Evolutionary conservation across 164 flowering plant species (phyloP).

Genomic region (Nymphaea thermarum): DNA sequence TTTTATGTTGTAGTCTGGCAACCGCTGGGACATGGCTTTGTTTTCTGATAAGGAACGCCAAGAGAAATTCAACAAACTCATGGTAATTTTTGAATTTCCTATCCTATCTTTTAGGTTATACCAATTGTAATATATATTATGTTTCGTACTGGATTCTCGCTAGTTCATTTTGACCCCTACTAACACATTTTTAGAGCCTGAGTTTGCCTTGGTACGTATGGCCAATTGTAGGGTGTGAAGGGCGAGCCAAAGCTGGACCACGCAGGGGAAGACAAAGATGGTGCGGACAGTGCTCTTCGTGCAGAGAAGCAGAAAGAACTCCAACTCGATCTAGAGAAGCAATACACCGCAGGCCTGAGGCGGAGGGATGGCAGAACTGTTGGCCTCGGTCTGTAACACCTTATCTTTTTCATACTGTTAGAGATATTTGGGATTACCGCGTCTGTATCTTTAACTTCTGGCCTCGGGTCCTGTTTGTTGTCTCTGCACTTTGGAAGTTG

Average conservation of each 20-base stretch:
- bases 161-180: slow-evolving; percentile 10
- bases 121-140: background rate
- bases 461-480: background rate
- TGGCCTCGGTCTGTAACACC: background rate
- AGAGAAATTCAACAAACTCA: background rate
- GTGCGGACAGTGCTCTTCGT: slow-evolving; percentile 14
- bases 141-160: background rate
- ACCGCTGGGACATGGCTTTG: background rate
- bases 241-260: background rate
- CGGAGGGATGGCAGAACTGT: background rate
- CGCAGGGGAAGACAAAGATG: slow-evolving; percentile 9
- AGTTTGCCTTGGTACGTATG: slow-evolving; percentile 21
- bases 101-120: background rate
- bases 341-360: background rate
- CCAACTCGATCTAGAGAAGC: background rate
- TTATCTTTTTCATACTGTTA: background rate
- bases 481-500: slow-evolving; percentile 10
- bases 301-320: background rate
- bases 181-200: background rate
- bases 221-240: slow-evolving; percentile 20
- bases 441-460: background rate
- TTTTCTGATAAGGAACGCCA: background rate
- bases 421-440: background rate
- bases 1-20: background rate
- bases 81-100: background rate